Conservation (phyloP, 495 filamentous ascomycete genomes). For the Penicillium daleae region DNA sequence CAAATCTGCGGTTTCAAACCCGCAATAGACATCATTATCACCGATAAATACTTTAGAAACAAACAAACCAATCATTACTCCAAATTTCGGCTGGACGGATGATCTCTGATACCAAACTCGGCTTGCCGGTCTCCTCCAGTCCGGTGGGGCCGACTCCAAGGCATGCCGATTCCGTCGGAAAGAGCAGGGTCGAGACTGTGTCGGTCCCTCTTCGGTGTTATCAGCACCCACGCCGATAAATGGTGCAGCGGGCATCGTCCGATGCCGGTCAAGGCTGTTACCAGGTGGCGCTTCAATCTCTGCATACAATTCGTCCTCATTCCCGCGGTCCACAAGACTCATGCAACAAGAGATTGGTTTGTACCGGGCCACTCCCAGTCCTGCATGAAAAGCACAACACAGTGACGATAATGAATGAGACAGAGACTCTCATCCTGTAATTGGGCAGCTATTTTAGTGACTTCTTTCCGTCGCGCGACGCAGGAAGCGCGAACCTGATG, state of each 20-base stretch:
- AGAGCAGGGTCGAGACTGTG: conserved; percentile 23
- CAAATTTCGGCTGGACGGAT: neutral
- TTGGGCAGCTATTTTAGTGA: neutral
- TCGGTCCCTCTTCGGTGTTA: conserved; percentile 29
- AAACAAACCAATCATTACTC: neutral
- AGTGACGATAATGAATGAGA: neutral
- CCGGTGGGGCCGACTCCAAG: conserved; percentile 23
- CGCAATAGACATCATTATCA: neutral
- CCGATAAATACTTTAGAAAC: neutral
- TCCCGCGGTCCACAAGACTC: conserved; percentile 21
- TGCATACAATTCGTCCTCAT: conserved; percentile 18
- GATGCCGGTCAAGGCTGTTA: conserved; percentile 9
- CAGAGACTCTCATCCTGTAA: neutral
- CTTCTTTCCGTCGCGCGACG: too few relatives aligned
- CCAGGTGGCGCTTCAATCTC: conserved; percentile 12
- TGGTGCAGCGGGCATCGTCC: conserved; percentile 16
- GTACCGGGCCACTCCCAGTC: conserved; percentile 2
- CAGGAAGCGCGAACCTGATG: too few relatives aligned
- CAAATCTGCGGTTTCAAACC: neutral
- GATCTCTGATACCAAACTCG: conserved; percentile 1
- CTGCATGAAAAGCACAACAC: conserved; percentile 6
- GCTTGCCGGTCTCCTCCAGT: conserved; percentile 23
- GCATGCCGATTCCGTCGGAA: conserved; percentile 23
- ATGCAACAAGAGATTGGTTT: conserved; percentile 8
- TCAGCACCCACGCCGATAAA: conserved; percentile 4